A percentile compares a stretch with the other conserved stretches of the same genome.
Evolutionary conservation across 495 filamentous ascomycete genomes (phyloP).

Genomic region (Talaromyces nanjingensis): DNA sequence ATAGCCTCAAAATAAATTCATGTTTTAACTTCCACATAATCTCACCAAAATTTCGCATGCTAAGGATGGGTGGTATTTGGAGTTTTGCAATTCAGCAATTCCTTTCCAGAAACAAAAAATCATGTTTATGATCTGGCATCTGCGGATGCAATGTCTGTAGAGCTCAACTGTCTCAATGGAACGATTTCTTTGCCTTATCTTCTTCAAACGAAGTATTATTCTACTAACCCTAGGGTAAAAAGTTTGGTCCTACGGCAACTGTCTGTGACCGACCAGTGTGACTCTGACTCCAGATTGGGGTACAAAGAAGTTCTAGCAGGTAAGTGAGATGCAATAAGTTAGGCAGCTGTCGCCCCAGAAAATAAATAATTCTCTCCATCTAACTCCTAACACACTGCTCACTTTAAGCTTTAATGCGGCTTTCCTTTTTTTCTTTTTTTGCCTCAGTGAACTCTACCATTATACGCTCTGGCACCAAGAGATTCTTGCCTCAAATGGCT

Average conservation of each 20-base stretch:
- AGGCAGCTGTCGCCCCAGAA: too few relatives aligned
- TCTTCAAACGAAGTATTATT: not conserved
- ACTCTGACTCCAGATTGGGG: not conserved
- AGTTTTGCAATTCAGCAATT: conserved; percentile 35
- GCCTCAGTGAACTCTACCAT: too few relatives aligned
- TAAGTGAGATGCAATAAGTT: too few relatives aligned
- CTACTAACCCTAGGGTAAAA: not conserved
- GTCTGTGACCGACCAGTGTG: not conserved
- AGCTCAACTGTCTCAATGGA: conserved; percentile 37
- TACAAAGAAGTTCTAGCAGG: not conserved
- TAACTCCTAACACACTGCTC: too few relatives aligned
- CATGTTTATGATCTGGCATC: conserved; percentile 37
- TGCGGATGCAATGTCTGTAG: conserved; percentile 31
- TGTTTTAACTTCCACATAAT: conserved; percentile 2
- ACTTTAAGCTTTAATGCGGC: too few relatives aligned
- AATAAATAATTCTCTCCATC: too few relatives aligned
- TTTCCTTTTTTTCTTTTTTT: too few relatives aligned
- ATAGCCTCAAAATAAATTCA: conserved; percentile 15
- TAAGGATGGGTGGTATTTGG: conserved; percentile 23
- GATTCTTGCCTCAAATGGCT: too few relatives aligned
- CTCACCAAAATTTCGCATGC: not conserved
- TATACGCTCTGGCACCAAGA: too few relatives aligned
- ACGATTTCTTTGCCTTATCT: conserved; percentile 15
- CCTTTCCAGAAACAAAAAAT: conserved; percentile 24
- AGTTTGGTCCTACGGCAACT: not conserved